Percentiles rank a stretch among this genome's conserved stretches.
Evolutionary conservation across 75 land plant species (phyloP).

Genomic region (Azolla pinnata): DNA sequence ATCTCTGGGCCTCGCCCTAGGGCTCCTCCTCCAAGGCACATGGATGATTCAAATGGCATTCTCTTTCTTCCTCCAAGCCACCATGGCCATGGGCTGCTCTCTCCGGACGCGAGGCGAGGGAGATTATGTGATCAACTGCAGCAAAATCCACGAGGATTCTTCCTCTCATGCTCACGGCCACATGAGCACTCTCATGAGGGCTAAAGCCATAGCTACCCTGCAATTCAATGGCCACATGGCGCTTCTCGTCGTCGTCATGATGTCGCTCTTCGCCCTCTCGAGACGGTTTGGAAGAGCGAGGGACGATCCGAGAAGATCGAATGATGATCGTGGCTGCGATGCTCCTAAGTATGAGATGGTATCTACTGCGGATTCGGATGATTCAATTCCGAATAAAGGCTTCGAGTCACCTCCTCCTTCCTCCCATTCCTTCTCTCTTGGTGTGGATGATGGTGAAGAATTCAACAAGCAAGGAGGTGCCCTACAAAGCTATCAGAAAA

Average conservation of each 20-base stretch:
- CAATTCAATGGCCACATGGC: conserved; percentile 88
- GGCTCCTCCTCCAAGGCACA: conserved; percentile 70
- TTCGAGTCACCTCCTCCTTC: too few species aligned
- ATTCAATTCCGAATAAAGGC: too few species aligned
- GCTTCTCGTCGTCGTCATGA: conserved; percentile 36
- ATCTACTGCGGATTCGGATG: neutral
- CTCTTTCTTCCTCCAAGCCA: conserved; percentile 38
- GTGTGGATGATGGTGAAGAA: too few species aligned
- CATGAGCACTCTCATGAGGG: conserved; percentile 32
- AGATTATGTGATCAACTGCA: conserved; percentile 57
- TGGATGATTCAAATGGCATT: conserved; percentile 90
- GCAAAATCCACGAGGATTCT: too few species aligned
- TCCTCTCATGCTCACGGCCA: conserved; percentile 32
- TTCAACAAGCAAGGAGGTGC: too few species aligned
- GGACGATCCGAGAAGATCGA: neutral
- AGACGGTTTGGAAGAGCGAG: conserved; percentile 2
- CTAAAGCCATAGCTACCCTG: conserved; percentile 69
- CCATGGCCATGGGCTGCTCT: conserved; percentile 50
- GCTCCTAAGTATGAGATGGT: conserved; percentile 5
- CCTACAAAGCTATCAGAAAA: too few species aligned
- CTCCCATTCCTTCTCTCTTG: too few species aligned
- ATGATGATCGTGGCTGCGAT: neutral
- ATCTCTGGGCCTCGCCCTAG: conserved; percentile 38
- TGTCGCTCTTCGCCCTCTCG: conserved; percentile 35
- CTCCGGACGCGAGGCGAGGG: conserved; percentile 48